These are phyloP conservation scores for Candida easanensis DNA, from an alignment of 805 yeast species.

Conservation along the genomic window DNA sequence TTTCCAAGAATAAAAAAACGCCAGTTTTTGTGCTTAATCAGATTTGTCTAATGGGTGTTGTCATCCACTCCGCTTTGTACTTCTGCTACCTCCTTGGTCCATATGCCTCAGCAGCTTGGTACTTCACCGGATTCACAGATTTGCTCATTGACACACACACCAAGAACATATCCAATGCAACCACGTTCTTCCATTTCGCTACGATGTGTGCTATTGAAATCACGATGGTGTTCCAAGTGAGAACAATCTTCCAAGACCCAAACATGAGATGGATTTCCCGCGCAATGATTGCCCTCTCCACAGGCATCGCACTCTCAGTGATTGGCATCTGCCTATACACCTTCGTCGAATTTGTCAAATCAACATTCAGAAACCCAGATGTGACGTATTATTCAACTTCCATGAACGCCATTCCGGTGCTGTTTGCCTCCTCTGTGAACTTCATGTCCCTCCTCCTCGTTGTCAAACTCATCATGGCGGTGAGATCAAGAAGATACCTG, in stretches of 20 bases:
- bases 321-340: conserved; percentile 57
- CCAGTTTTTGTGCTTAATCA: conserved; percentile 77
- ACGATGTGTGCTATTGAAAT: conserved; percentile 59
- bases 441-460: conserved; percentile 59
- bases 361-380: conserved; percentile 28
- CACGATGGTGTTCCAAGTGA: conserved; percentile 70
- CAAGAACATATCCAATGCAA: conserved; percentile 50
- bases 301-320: conserved; percentile 49
- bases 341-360: conserved; percentile 42
- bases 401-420: conserved; percentile 52
- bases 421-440: conserved; percentile 68
- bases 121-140: conserved; percentile 39
- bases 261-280: conserved; percentile 40
- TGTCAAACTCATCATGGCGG: conserved; percentile 64
- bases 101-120: conserved; percentile 42
- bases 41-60: conserved; percentile 49
- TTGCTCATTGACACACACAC: conserved; percentile 33
- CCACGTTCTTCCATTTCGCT: conserved; percentile 58
- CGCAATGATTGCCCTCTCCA: conserved; percentile 36
- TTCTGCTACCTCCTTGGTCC: conserved; percentile 52
- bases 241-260: conserved; percentile 64
- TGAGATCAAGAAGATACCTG: conserved; percentile 65
- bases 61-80: conserved; percentile 61
- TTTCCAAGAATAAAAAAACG: conserved; percentile 52
- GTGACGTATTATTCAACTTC: conserved; percentile 34